These are phyloP conservation scores for Gracilaria domingensis DNA, from an alignment of 23 red algal genomes.

Conservation along the genomic window DNA sequence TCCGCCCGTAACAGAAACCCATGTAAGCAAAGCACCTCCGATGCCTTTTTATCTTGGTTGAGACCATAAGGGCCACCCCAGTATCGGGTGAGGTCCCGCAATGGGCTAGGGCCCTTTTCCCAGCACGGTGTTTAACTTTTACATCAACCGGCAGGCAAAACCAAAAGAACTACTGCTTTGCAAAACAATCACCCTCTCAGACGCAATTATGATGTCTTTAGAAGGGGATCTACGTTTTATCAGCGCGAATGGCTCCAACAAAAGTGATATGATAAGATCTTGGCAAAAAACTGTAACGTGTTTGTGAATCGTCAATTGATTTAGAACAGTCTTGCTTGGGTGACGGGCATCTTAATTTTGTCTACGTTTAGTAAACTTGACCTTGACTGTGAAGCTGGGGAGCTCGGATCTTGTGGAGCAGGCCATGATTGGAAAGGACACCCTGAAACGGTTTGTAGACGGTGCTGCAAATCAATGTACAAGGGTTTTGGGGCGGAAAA, in stretches of 20 bases:
- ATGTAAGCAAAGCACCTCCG: neutral
- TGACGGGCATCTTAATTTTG: slow-evolving; percentile 94
- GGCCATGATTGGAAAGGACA: slow-evolving; percentile 97
- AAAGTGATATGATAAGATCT: slow-evolving; percentile 87
- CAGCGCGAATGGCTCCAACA: no score
- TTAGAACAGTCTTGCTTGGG: slow-evolving; percentile 95
- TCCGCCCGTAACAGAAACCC: neutral
- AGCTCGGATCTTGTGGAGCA: slow-evolving; percentile 86
- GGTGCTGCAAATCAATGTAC: slow-evolving; percentile 87
- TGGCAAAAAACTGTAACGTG: slow-evolving; percentile 89
- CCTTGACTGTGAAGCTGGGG: slow-evolving; percentile 80
- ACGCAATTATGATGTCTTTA: neutral
- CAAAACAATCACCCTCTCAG: neutral
- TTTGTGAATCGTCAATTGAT: slow-evolving; percentile 99
- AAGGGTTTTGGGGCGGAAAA: slow-evolving; percentile 94
- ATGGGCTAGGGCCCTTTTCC: neutral
- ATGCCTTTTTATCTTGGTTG: neutral
- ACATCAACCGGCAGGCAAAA: neutral
- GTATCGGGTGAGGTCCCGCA: neutral
- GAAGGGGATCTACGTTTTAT: neutral
- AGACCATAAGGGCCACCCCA: neutral
- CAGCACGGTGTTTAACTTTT: neutral
- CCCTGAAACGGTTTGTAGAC: slow-evolving; percentile 88
- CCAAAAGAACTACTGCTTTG: neutral
- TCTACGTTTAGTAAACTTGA: slow-evolving; percentile 93